phyloP scores from a whole-genome alignment of 805 yeast species.

The Saitoella complicata region DNA sequence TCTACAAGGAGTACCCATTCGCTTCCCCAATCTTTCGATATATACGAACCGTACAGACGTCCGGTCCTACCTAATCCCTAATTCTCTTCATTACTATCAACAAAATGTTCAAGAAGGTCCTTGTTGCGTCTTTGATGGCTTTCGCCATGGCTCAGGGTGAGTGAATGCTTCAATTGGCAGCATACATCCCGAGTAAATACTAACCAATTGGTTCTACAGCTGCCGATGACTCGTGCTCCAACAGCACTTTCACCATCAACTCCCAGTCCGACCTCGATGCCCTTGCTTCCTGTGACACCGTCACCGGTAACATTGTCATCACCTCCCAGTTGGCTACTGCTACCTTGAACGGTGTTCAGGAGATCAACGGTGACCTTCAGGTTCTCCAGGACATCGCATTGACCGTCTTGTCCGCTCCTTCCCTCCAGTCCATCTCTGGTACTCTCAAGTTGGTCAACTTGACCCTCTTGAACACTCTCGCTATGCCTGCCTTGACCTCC shows the following conservation, averaged over 20 bases:
- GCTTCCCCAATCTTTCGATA: too few relatives aligned
- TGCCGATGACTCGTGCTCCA: constrained; percentile 9
- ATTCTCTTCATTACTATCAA: background rate
- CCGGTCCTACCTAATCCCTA: background rate
- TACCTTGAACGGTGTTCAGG: constrained; percentile 52
- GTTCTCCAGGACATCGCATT: constrained; percentile 51
- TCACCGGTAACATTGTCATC: constrained; percentile 65
- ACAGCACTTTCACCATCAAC: constrained; percentile 50
- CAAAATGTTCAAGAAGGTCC: background rate
- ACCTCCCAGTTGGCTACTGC: constrained; percentile 32
- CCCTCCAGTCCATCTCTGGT: constrained; percentile 59
- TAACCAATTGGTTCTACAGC: background rate
- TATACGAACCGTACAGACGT: too few relatives aligned
- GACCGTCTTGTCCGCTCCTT: constrained; percentile 57
- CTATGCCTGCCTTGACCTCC: constrained; percentile 62
- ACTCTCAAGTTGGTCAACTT: constrained; percentile 43
- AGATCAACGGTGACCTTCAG: constrained; percentile 59
- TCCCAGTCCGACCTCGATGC: constrained; percentile 63
- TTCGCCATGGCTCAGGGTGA: constrained; percentile 11
- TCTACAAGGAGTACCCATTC: too few relatives aligned
- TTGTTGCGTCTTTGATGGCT: constrained; percentile 7
- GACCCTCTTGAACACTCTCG: constrained; percentile 49
- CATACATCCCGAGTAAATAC: background rate
- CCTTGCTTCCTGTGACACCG: constrained; percentile 56
- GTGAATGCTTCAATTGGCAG: background rate